Conservation (phyloP, 1,284 basidiomycete species). For the Heimioporus punctisporus region DNA sequence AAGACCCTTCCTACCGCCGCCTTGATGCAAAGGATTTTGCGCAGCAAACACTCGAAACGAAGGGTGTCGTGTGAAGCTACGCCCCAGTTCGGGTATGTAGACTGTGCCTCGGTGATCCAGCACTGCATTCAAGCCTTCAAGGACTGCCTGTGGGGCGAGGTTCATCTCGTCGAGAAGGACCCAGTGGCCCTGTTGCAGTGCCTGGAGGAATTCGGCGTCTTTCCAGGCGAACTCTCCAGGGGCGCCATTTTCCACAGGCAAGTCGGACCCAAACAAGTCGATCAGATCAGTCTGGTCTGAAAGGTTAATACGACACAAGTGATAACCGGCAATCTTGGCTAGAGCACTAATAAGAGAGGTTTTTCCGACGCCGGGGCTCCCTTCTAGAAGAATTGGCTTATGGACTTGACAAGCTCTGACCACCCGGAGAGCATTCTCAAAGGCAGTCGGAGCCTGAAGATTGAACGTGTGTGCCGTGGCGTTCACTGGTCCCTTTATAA, state of each 20-base stretch:
- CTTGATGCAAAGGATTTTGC: constrained; percentile 97
- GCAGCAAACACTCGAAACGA: constrained; percentile 97
- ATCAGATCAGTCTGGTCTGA: constrained; percentile 99
- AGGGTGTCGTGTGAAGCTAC: constrained; percentile 88
- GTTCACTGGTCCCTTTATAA: constrained; percentile 59
- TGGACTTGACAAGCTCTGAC: constrained; percentile 88
- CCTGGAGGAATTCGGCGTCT: constrained; percentile 95
- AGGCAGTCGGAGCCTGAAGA: constrained; percentile 88
- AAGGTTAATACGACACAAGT: constrained; percentile 95
- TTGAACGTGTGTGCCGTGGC: constrained; percentile 63
- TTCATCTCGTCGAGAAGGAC: constrained; percentile 99
- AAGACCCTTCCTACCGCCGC: constrained; percentile 96
- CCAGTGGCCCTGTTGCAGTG: constrained; percentile 95
- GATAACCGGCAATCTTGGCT: constrained; percentile 79
- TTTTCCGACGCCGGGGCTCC: constrained; percentile 99
- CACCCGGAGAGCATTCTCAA: constrained; percentile 89
- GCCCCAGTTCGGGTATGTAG: constrained; percentile 94
- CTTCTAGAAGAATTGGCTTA: constrained; percentile 96
- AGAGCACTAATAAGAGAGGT: constrained; percentile 94
- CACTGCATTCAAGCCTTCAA: constrained; percentile 97
- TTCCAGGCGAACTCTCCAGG: constrained; percentile 98
- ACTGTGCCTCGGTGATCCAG: constrained; percentile 97
- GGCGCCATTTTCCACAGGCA: constrained; percentile 92
- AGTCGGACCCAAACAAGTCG: constrained; percentile 96
- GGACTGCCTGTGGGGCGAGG: constrained; percentile 92